phyloP scores from a whole-genome alignment of 768 basidiomycete species.

The Macrolepiota albuminosa region DNA sequence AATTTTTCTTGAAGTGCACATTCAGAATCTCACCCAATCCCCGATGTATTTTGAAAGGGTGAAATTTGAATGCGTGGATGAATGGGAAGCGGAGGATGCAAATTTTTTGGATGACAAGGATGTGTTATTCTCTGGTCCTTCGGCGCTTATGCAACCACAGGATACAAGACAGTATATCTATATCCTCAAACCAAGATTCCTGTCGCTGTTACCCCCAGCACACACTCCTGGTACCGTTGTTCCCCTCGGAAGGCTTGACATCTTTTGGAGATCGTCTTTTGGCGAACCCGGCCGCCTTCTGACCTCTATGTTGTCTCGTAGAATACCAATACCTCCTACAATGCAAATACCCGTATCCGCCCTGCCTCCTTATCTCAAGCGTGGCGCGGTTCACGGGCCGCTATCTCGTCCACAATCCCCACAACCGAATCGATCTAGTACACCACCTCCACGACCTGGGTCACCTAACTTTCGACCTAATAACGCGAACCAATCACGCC shows the following conservation, averaged over 20 bases:
- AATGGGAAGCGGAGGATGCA: slow-evolving; percentile 55
- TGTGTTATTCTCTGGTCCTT: slow-evolving; percentile 53
- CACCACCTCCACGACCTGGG: slow-evolving; percentile 45
- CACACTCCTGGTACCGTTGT: slow-evolving; percentile 68
- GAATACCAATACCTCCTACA: slow-evolving; percentile 55
- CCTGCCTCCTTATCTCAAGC: slow-evolving; percentile 73
- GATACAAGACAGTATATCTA: slow-evolving; percentile 88
- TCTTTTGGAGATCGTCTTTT: slow-evolving; percentile 81
- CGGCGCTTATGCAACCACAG: slow-evolving; percentile 76
- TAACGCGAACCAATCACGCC: slow-evolving; percentile 29
- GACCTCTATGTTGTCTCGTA: slow-evolving; percentile 84
- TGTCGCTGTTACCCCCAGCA: slow-evolving; percentile 39
- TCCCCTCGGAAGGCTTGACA: slow-evolving; percentile 82
- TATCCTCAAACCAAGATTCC: slow-evolving; percentile 53
- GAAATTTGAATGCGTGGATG: slow-evolving; percentile 67
- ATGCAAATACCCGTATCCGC: slow-evolving; percentile 59
- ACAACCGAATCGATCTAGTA: slow-evolving; percentile 41
- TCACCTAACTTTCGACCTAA: slow-evolving; percentile 41
- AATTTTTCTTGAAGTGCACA: slow-evolving; percentile 87
- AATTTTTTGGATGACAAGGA: slow-evolving; percentile 35
- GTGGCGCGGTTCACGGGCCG: slow-evolving; percentile 32
- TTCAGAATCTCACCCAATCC: slow-evolving; percentile 81
- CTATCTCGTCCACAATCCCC: slow-evolving; percentile 59
- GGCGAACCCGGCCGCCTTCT: slow-evolving; percentile 85
- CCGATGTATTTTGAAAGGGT: slow-evolving; percentile 81